phyloP scores from a whole-genome alignment of 176 grass and related monocot species.

The Thinopyrum elongatum region DNA sequence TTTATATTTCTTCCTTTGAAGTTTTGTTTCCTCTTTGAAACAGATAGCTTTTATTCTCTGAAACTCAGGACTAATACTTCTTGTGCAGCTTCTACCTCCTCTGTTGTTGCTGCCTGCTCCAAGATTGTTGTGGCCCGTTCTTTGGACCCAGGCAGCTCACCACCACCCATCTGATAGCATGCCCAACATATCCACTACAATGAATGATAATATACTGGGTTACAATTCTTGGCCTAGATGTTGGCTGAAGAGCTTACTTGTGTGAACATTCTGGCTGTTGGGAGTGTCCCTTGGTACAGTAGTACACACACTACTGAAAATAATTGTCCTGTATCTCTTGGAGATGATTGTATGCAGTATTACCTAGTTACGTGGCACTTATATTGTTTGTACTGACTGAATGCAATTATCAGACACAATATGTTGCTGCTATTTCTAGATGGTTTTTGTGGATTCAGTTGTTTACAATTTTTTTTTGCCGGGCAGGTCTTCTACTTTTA shows the following conservation, averaged over 20 bases:
- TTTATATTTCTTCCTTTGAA: background rate
- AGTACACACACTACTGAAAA: no score
- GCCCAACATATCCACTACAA: background rate
- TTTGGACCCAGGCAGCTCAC: conserved; percentile 22
- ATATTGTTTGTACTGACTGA: no score
- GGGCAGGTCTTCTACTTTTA: background rate
- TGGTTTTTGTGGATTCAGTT: no score
- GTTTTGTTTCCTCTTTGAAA: background rate
- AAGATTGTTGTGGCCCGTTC: conserved; percentile 39
- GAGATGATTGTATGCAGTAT: background rate
- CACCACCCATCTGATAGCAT: conserved; percentile 33
- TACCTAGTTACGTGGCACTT: no score
- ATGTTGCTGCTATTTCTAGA: no score
- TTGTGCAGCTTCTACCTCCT: conserved; percentile 40
- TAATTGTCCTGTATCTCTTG: no score
- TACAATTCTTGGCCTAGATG: background rate
- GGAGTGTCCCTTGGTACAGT: no score
- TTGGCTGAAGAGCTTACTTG: background rate
- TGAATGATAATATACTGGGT: no score
- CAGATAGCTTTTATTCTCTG: background rate
- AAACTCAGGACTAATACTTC: background rate
- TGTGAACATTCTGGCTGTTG: no score
- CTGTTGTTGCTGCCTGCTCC: conserved; percentile 55
- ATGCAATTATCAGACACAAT: no score
- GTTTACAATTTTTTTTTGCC: no score